Conservation (phyloP, 75 land plant species). For the Picea sitchensis region DNA sequence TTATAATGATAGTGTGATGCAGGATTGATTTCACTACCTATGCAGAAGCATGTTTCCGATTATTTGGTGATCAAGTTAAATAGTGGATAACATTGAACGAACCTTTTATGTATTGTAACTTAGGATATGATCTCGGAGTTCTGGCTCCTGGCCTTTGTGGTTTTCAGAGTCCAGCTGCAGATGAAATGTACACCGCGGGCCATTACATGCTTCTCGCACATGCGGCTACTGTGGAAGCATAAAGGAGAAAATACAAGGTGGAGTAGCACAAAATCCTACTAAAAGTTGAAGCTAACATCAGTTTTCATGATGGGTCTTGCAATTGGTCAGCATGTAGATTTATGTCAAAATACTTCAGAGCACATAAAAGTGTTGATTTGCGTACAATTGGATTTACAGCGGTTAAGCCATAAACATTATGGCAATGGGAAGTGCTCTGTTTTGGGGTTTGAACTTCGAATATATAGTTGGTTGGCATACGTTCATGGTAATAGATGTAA, state of each 20-base stretch:
- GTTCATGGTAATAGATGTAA: too few relatives aligned
- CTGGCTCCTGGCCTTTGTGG: too few relatives aligned
- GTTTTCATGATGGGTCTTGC: too few relatives aligned
- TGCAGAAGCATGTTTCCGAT: constrained; percentile 56
- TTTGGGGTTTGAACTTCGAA: too few relatives aligned
- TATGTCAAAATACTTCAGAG: too few relatives aligned
- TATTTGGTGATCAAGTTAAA: constrained; percentile 59
- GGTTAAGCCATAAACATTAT: too few relatives aligned
- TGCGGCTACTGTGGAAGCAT: neutral
- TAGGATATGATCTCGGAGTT: neutral
- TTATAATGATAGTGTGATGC: neutral
- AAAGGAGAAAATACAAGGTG: neutral
- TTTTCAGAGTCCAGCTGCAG: neutral
- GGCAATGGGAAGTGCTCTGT: too few relatives aligned
- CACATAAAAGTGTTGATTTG: too few relatives aligned
- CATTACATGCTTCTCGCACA: constrained; percentile 1
- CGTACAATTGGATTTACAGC: too few relatives aligned
- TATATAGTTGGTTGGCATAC: too few relatives aligned
- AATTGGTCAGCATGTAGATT: too few relatives aligned
- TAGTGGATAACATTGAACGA: constrained; percentile 73
- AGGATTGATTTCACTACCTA: constrained; percentile 49
- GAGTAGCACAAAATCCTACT: neutral
- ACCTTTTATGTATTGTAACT: neutral
- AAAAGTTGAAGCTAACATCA: too few relatives aligned
- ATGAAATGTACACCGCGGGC: neutral